phyloP scores from a whole-genome alignment of 495 filamentous ascomycete species.

The Penicillium ochrochloron region DNA sequence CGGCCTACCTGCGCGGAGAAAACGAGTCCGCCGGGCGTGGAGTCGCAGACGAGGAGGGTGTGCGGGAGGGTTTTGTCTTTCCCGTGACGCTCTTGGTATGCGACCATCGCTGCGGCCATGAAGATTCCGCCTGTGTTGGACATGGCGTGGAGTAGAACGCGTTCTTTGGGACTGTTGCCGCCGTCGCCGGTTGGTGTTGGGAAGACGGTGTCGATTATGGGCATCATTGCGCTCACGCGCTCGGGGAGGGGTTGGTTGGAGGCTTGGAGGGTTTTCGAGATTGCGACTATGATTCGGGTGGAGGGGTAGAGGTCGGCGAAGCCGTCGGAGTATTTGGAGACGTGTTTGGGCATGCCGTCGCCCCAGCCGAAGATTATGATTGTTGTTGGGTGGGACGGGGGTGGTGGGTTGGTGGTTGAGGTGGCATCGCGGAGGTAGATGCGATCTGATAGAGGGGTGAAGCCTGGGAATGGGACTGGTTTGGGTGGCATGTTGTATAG shows the following conservation, averaged over 20 bases:
- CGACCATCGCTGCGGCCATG: slow-evolving; percentile 52
- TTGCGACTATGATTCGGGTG: slow-evolving; percentile 50
- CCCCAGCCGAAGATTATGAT: slow-evolving; percentile 58
- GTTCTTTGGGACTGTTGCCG: slow-evolving; percentile 21
- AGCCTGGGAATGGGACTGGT: slow-evolving; percentile 34
- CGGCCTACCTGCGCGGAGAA: slow-evolving; percentile 51
- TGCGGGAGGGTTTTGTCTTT: slow-evolving; percentile 47
- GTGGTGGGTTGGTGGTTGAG: slow-evolving; percentile 22
- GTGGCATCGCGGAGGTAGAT: slow-evolving; percentile 35
- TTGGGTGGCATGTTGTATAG: slow-evolving; percentile 25
- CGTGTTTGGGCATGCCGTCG: slow-evolving; percentile 54
- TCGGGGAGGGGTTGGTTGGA: slow-evolving; percentile 45
- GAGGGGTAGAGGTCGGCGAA: slow-evolving; percentile 54
- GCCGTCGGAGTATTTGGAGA: slow-evolving; percentile 59
- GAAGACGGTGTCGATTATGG: slow-evolving; percentile 52
- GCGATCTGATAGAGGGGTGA: slow-evolving; percentile 33
- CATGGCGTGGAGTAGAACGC: slow-evolving; percentile 54
- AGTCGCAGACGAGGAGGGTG: slow-evolving; percentile 53
- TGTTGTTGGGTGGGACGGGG: slow-evolving; percentile 32
- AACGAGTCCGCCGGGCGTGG: slow-evolving; percentile 54
- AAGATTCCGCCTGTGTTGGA: slow-evolving; percentile 58
- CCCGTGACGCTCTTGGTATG: slow-evolving; percentile 42
- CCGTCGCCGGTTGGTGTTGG: slow-evolving; percentile 33
- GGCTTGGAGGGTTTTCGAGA: slow-evolving; percentile 52
- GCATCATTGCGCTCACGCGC: slow-evolving; percentile 52